These are phyloP conservation scores for Talaromyces sp. DNA, from an alignment of 2,329 filamentous ascomycete species.

Conservation along the genomic window DNA sequence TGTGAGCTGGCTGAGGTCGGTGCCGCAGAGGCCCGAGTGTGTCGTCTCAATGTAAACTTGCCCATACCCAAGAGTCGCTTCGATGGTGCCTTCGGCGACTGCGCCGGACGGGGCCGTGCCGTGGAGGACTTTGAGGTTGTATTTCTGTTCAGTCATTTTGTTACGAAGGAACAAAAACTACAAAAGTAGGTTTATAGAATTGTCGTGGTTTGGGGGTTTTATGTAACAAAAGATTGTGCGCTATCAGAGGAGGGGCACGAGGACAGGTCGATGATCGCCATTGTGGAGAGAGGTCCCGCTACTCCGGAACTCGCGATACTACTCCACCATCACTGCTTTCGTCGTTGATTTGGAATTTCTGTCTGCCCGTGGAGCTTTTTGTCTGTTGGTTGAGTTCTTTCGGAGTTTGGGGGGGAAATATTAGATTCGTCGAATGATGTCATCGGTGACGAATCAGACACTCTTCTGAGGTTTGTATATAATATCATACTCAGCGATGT, in stretches of 20 bases:
- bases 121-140: not conserved
- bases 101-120: not conserved
- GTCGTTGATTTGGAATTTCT: not conserved
- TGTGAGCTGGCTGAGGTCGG: slow-evolving; percentile 20
- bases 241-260: not conserved
- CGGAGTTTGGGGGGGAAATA: not conserved
- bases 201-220: not conserved
- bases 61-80: not conserved
- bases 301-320: not conserved
- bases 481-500: not conserved
- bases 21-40: slow-evolving; percentile 22
- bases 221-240: not conserved
- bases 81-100: slow-evolving; percentile 5
- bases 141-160: not conserved
- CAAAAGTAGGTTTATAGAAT: not conserved
- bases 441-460: not conserved
- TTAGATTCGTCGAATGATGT: not conserved
- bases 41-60: slow-evolving; percentile 6
- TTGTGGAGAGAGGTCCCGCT: not conserved
- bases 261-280: not conserved
- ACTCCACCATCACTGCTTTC: not conserved
- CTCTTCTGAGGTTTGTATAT: not conserved
- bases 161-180: not conserved
- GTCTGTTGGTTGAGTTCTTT: not conserved
- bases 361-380: not conserved